Conservation (phyloP, 306 rosid genomes). For the Quercus ilex region DNA sequence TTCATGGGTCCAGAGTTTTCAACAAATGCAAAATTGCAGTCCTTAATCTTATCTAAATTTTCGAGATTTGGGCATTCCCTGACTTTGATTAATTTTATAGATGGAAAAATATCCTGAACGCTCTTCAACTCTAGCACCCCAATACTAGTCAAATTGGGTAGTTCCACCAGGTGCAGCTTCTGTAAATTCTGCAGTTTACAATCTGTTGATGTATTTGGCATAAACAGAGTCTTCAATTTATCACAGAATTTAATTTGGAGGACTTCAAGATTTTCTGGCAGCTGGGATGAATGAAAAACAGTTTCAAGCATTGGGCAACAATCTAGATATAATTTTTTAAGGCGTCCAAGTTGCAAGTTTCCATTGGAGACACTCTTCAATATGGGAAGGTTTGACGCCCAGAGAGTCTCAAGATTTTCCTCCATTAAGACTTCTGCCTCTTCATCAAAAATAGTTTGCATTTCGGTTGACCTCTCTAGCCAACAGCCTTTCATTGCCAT, state of each 20-base stretch:
- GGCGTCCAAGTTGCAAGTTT: background rate
- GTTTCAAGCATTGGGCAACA: conserved; percentile 25
- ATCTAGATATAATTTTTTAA: conserved; percentile 28
- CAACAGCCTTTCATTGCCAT: conserved; percentile 27
- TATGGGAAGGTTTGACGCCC: conserved; percentile 35
- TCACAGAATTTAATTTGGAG: conserved; percentile 35
- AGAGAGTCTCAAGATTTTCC: conserved; percentile 9
- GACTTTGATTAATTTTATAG: background rate
- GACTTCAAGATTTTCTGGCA: conserved; percentile 19
- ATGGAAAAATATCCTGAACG: background rate
- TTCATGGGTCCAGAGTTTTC: background rate
- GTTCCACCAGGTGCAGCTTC: conserved; percentile 23
- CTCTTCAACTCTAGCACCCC: background rate
- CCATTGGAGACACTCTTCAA: conserved; percentile 7
- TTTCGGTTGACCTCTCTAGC: conserved; percentile 22
- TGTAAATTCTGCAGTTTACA: conserved; percentile 4
- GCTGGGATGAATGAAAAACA: conserved; percentile 14
- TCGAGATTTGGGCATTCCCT: conserved; percentile 21
- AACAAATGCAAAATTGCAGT: too few species aligned
- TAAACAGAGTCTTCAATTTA: conserved; percentile 11
- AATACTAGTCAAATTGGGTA: conserved; percentile 25
- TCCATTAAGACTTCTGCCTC: background rate
- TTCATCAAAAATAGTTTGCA: conserved; percentile 4
- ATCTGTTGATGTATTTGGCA: background rate
- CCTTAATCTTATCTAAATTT: background rate